Conservation (phyloP, 352 stramenopile genomes). For the Globisporangium paddicum region DNA sequence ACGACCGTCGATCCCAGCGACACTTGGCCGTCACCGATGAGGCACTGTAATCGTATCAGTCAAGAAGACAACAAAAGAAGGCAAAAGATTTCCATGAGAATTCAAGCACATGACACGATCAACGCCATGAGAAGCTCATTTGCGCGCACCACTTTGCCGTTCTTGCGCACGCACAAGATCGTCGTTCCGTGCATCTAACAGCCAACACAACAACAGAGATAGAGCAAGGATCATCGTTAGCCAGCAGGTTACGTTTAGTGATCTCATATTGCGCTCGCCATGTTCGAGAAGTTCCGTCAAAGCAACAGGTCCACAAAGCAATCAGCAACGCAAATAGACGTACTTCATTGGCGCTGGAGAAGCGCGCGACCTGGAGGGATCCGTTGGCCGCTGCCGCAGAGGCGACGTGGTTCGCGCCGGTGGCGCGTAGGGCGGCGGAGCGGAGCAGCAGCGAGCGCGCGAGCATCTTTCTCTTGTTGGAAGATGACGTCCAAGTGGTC, state of each 20-base stretch:
- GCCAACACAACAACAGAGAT: background rate
- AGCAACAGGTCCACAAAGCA: background rate
- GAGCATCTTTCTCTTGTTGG: slow-evolving; percentile 33
- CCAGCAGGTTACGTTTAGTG: background rate
- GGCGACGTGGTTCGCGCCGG: slow-evolving; percentile 13
- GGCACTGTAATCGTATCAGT: slow-evolving; percentile 35
- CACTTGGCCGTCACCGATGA: slow-evolving; percentile 98
- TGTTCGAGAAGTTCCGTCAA: slow-evolving; percentile 1
- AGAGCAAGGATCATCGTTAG: background rate
- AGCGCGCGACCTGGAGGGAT: slow-evolving; percentile 23
- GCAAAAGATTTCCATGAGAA: background rate
- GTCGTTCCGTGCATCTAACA: slow-evolving; percentile 93
- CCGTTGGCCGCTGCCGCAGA: slow-evolving; percentile 15
- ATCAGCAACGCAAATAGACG: background rate
- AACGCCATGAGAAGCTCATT: background rate
- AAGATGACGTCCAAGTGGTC: slow-evolving; percentile 7
- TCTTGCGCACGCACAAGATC: slow-evolving; percentile 97
- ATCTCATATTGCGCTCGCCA: background rate
- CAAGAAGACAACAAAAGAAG: background rate
- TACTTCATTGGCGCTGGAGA: slow-evolving; percentile 57
- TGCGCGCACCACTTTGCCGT: slow-evolving; percentile 92
- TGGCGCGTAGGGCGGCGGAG: slow-evolving; percentile 15
- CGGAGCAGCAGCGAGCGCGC: slow-evolving; percentile 59
- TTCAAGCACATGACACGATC: background rate
- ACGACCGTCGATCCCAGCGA: slow-evolving; percentile 94